Evolutionary conservation across 164 flowering plant species (phyloP).

Genomic region (Cinnamomum chago): DNA sequence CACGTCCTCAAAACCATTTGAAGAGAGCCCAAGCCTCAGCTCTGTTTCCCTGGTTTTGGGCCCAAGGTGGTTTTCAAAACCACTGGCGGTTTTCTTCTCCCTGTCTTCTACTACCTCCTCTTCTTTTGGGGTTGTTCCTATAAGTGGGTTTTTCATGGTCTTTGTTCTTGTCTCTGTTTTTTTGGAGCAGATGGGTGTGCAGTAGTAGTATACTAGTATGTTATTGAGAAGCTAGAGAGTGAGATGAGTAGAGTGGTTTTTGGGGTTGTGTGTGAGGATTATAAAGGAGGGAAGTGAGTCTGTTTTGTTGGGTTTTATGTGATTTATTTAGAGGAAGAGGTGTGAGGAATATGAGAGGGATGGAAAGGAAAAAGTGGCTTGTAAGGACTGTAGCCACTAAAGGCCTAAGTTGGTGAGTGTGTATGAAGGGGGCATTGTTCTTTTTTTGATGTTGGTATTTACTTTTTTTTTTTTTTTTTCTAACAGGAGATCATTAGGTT

Average conservation of each 20-base stretch:
- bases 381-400: slow-evolving; percentile 11
- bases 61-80: slow-evolving; percentile 7
- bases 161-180: neutral
- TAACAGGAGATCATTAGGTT: neutral
- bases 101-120: slow-evolving; percentile 2
- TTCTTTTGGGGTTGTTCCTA: slow-evolving; percentile 2
- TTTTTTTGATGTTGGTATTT: neutral
- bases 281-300: neutral
- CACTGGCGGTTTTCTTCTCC: slow-evolving; percentile 4
- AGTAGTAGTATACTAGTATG: neutral
- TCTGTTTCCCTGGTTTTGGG: slow-evolving; percentile 20
- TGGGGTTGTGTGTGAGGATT: neutral
- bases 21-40: slow-evolving; percentile 16
- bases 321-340: neutral
- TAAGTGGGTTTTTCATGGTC: slow-evolving; percentile 8
- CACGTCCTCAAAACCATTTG: slow-evolving; percentile 4
- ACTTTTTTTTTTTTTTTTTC: neutral
- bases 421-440: neutral
- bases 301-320: neutral
- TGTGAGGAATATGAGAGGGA: neutral
- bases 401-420: neutral
- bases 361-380: neutral
- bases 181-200: neutral
- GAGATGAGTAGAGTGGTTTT: neutral
- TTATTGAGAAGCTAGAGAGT: neutral